A percentile compares a stretch with the other conserved stretches of the same genome.
Evolutionary conservation across 1,284 basidiomycete genomes (phyloP).

Genomic region (Cutaneotrichosporon mucoides): DNA sequence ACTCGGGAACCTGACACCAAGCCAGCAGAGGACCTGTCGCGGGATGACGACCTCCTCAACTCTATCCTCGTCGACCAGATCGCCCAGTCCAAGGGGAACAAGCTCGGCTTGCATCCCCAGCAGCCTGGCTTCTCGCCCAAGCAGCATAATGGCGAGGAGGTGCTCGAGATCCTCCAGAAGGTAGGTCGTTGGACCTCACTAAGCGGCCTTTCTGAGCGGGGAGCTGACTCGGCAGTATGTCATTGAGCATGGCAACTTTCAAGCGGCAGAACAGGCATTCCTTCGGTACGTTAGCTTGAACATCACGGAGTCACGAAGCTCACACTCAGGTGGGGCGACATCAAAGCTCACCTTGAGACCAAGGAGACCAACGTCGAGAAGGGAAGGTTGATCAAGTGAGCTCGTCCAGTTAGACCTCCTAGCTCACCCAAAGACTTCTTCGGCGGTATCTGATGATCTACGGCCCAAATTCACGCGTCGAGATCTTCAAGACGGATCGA

Average conservation of each 20-base stretch:
- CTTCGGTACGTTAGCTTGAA: constrained; percentile 25
- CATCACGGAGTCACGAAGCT: not conserved
- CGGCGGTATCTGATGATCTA: constrained; percentile 41
- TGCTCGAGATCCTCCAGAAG: constrained; percentile 34
- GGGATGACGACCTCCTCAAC: constrained; percentile 46
- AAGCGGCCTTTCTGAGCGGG: too few species aligned
- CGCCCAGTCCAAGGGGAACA: constrained; percentile 30
- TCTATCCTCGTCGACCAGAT: constrained; percentile 49
- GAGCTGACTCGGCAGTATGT: constrained; percentile 16
- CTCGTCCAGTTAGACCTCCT: not conserved
- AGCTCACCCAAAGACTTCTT: constrained; percentile 33
- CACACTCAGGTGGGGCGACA: constrained; percentile 22
- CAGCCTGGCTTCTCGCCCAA: constrained; percentile 41
- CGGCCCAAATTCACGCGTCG: constrained; percentile 38
- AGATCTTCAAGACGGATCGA: constrained; percentile 42
- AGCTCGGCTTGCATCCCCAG: constrained; percentile 46
- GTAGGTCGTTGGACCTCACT: constrained; percentile 18
- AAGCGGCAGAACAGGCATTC: constrained; percentile 24
- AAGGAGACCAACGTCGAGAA: constrained; percentile 32
- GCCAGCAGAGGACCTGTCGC: constrained; percentile 44
- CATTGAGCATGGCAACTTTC: constrained; percentile 22
- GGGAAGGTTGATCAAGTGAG: constrained; percentile 8
- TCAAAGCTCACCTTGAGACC: constrained; percentile 32
- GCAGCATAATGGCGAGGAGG: constrained; percentile 33
- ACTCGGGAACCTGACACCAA: constrained; percentile 10